Base-by-base conservation (phyloP, 2,329 filamentous ascomycete genomes). In the Dryadomyces quercivorus region DNA sequence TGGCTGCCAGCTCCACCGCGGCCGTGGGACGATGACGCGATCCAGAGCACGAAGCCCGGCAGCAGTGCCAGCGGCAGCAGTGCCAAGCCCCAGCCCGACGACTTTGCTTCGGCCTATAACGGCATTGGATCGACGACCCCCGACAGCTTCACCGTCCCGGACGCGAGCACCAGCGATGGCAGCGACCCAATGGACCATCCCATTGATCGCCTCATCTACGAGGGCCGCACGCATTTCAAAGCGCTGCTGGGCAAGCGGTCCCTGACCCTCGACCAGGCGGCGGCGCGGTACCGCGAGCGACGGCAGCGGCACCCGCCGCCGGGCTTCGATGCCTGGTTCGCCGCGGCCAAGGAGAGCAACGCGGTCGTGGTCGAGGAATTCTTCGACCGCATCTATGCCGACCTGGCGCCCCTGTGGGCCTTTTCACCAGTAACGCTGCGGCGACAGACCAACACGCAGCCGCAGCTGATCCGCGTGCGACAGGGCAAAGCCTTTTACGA, bases 381-480 rank as follows among this genome's bases (percentile, higher is more conserved):
- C 59, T 78, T 76, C 58, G 75, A 78, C 57, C 75, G 75, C 60
- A 75, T 77, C 51, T 71, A 76, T 61, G 69, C 77, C 57, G 75
- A 78, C 59, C 62, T 75, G 5, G 64, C 65, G 36, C 77, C 77
- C 1, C 77, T 80, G 59, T 80, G 77, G 77, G 76, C 73, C 7
- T 60, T 79, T 5, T 67, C 75, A 9, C 67, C 77, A 1, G 48
- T 22, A 36, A 44, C 55, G 15, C 58, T 63, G 51, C 60, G 60
- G 18, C 49, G 47, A 36, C 66, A 70, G 51, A 69, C 75, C 44
- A 64, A 69, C 26, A 63, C 67, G 7, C 74, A 71, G 65, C 67
- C 69, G 34, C 68, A 71, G 58, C 67, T 73, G n/a, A 69, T 77
- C 49, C 69, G 69, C 36, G 73, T 77, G 40, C 72, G 75, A 49